These are phyloP conservation scores for Tieghemostelium lacteum DNA, from an alignment of 78 protist genomes.

Conservation along the genomic window DNA sequence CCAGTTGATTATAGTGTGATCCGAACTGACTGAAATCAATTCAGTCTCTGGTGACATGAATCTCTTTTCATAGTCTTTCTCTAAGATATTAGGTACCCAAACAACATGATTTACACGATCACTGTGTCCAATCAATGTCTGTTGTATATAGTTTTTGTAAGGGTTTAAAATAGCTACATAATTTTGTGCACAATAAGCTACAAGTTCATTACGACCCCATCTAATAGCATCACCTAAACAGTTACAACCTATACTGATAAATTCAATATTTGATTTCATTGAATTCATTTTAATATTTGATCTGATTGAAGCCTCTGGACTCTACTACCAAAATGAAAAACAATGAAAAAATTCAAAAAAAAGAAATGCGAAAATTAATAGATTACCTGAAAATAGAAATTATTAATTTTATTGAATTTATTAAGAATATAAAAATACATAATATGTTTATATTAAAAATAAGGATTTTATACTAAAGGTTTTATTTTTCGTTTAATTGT, in stretches of 20 bases:
- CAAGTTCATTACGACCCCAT: conserved; percentile 74
- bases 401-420: too few species aligned
- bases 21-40: conserved; percentile 57
- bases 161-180: conserved; percentile 55
- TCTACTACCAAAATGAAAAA: too few species aligned
- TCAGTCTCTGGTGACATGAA: conserved; percentile 5
- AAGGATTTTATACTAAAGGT: too few species aligned
- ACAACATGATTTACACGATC: conserved; percentile 72
- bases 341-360: too few species aligned
- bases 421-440: too few species aligned
- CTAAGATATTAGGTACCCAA: conserved; percentile 46
- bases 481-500: too few species aligned
- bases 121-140: conserved; percentile 76
- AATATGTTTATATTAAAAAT: too few species aligned
- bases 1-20: conserved; percentile 58
- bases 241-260: conserved; percentile 72
- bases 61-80: conserved; percentile 25
- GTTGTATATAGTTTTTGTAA: not conserved
- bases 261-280: conserved; percentile 55
- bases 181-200: conserved; percentile 78
- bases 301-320: too few species aligned
- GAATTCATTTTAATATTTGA: too few species aligned
- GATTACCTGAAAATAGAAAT: too few species aligned
- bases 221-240: conserved; percentile 47
- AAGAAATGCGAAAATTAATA: too few species aligned